Evolutionary conservation across 129 eudicot genomes (phyloP).

Genomic region (Kitagawia praeruptora): DNA sequence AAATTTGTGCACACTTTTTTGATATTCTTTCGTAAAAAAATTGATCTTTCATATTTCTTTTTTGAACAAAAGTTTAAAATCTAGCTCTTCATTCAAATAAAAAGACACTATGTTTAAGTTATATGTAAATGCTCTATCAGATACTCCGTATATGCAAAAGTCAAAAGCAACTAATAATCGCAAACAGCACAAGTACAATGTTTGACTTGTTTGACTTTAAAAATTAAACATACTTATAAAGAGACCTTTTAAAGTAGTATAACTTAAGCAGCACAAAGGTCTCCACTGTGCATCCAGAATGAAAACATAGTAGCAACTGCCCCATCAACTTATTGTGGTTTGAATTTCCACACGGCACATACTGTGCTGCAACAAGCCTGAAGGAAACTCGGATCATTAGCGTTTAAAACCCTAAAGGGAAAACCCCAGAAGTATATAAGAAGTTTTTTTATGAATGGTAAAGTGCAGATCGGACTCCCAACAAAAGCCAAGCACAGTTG

Average conservation of each 20-base stretch:
- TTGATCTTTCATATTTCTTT: neutral
- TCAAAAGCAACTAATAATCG: neutral
- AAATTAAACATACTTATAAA: neutral
- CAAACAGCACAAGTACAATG: neutral
- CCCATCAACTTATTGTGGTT: neutral
- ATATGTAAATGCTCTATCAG: neutral
- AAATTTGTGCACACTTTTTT: no score
- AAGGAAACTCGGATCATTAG: neutral
- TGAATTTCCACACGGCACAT: neutral
- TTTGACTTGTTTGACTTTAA: neutral
- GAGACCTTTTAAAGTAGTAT: neutral
- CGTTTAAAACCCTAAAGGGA: neutral
- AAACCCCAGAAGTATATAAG: neutral
- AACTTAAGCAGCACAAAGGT: neutral
- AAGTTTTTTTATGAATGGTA: neutral
- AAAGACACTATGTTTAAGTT: neutral
- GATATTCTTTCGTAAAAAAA: no score
- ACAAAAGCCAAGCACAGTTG: neutral
- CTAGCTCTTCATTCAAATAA: neutral
- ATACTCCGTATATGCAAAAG: neutral
- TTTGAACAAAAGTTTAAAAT: neutral
- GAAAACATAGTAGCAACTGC: neutral
- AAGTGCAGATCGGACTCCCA: neutral
- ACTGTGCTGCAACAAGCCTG: neutral
- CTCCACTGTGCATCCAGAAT: neutral